These are phyloP conservation scores for Lactarius psammicola DNA, from an alignment of 768 basidiomycete genomes.

Conservation along the genomic window DNA sequence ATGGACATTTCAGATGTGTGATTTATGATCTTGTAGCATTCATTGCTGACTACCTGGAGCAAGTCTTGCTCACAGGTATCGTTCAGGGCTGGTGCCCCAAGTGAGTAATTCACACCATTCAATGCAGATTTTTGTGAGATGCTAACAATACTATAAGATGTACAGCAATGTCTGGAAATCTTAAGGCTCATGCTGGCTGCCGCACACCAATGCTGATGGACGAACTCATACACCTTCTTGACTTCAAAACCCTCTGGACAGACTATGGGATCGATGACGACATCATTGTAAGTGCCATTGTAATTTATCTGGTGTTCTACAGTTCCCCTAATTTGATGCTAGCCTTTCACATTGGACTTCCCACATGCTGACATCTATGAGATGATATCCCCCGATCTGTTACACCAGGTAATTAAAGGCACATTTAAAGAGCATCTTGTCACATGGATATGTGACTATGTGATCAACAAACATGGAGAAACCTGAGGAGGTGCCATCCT, in stretches of 20 bases:
- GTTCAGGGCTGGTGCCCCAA: slow-evolving; percentile 23
- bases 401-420: neutral
- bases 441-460: neutral
- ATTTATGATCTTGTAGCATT: slow-evolving; percentile 21
- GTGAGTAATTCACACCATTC: neutral
- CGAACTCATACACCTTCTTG: too few relatives aligned
- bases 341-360: neutral
- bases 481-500: slow-evolving; percentile 6
- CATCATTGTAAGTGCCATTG: too few relatives aligned
- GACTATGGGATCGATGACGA: too few relatives aligned
- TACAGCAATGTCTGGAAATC: neutral
- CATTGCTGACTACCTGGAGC: slow-evolving; percentile 22
- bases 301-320: too few relatives aligned
- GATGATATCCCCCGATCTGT: neutral
- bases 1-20: slow-evolving; percentile 13
- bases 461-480: neutral
- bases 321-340: too few relatives aligned
- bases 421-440: neutral
- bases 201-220: too few relatives aligned
- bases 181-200: too few relatives aligned
- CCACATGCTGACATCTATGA: neutral
- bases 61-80: slow-evolving; percentile 1
- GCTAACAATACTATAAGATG: neutral
- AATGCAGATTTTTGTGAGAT: neutral
- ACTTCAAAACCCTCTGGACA: too few relatives aligned